Evolutionary conservation across 2,329 filamentous ascomycete genomes (phyloP).

Genomic region (Biscogniauxia mediterranea): DNA sequence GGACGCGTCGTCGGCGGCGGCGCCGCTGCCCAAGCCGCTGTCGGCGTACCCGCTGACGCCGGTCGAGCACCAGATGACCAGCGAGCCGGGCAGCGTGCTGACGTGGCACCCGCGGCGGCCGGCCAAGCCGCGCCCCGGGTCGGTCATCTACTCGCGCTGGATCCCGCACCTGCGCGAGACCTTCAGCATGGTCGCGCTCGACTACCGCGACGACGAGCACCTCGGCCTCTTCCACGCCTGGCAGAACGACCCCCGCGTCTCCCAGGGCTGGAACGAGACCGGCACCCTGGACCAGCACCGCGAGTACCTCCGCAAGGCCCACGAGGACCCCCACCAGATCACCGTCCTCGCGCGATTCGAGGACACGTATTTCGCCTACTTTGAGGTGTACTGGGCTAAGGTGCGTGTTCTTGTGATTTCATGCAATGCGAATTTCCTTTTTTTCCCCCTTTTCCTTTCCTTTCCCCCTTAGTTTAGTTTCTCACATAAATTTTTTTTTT

Average conservation of each 20-base stretch:
- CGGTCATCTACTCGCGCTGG: constrained; percentile 74
- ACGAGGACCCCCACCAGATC: constrained; percentile 70
- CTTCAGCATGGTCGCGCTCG: constrained; percentile 74
- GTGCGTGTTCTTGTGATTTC: constrained; percentile 29
- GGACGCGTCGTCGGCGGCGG: constrained; percentile 31
- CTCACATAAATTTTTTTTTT: too few species aligned
- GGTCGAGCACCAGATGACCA: constrained; percentile 46
- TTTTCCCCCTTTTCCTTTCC: too few species aligned
- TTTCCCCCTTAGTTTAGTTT: too few species aligned
- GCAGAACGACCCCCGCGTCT: constrained; percentile 82
- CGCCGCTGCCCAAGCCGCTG: constrained; percentile 36
- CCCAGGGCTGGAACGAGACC: constrained; percentile 76
- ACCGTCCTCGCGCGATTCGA: constrained; percentile 71
- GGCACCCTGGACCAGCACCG: constrained; percentile 73
- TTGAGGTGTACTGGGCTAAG: constrained; percentile 77
- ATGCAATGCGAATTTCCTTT: too few species aligned
- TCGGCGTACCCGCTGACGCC: constrained; percentile 50
- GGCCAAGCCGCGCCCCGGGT: constrained; percentile 68
- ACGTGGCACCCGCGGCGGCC: constrained; percentile 67
- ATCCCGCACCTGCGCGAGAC: constrained; percentile 73
- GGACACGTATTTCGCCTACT: constrained; percentile 70
- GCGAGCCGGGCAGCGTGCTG: constrained; percentile 31
- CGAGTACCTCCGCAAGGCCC: constrained; percentile 65
- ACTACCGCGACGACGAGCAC: constrained; percentile 63
- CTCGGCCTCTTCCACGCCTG: constrained; percentile 71